Evolutionary conservation across 257 asterid genomes (phyloP).

Genomic region (Verbascum thapsus): DNA sequence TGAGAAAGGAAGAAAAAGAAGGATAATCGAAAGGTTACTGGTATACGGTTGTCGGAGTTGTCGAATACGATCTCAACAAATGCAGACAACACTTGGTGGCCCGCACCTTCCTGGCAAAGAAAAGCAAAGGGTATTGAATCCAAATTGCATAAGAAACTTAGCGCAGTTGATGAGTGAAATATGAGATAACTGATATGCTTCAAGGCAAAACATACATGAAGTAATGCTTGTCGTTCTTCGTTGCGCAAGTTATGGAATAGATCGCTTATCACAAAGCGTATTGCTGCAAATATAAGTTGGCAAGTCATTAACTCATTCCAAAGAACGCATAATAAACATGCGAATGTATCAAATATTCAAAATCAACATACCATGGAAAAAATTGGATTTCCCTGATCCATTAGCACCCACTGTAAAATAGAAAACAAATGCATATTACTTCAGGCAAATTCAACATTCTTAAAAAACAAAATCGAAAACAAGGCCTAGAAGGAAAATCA

Average conservation of each 20-base stretch:
- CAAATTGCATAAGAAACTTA: conserved; percentile 12
- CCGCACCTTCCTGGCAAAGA: conserved; percentile 88
- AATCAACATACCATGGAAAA: conserved; percentile 76
- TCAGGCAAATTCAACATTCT: conserved; percentile 17
- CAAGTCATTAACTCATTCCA: conserved; percentile 16
- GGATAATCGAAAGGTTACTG: conserved; percentile 48
- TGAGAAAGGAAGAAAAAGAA: background rate
- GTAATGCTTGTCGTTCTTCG: conserved; percentile 90
- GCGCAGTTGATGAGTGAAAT: conserved; percentile 1
- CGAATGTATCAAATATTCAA: conserved; percentile 10
- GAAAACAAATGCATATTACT: conserved; percentile 19
- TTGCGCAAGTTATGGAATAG: conserved; percentile 90
- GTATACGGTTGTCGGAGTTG: conserved; percentile 94
- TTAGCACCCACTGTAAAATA: conserved; percentile 89
- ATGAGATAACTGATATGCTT: conserved; percentile 13
- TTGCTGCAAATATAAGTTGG: conserved; percentile 56
- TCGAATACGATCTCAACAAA: conserved; percentile 98
- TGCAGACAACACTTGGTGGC: conserved; percentile 90
- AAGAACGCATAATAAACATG: conserved; percentile 14
- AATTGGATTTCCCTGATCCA: conserved; percentile 97
- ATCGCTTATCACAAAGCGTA: conserved; percentile 92
- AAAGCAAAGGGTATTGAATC: conserved; percentile 23
- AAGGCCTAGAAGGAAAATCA: background rate
- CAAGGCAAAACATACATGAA: conserved; percentile 72
- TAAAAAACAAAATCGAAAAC: background rate